These are phyloP conservation scores for Monilinia fructigena DNA, from an alignment of 2,329 filamentous ascomycete species.

Conservation along the genomic window DNA sequence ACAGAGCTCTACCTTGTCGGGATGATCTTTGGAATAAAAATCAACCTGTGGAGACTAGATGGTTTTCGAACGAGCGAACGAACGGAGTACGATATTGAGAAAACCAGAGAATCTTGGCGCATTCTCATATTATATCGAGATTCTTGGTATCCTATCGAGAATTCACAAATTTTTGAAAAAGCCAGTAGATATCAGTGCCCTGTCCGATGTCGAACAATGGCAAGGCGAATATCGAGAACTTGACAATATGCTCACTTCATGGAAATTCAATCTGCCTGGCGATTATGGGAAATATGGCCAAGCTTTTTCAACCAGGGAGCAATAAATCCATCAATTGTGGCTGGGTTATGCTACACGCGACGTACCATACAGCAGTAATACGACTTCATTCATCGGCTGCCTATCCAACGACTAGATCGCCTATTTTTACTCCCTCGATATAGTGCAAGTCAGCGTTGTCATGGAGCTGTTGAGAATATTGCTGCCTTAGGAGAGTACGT, in stretches of 20 bases:
- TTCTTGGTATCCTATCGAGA: conserved; percentile 80
- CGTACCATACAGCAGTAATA: conserved; percentile 87
- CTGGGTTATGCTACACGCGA: conserved; percentile 74
- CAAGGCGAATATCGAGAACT: conserved; percentile 83
- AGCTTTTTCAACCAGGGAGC: conserved; percentile 68
- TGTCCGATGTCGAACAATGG: conserved; percentile 86
- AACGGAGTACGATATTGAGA: conserved; percentile 63
- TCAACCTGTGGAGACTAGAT: conserved; percentile 77
- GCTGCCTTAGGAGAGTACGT: conserved; percentile 70
- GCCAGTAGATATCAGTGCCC: conserved; percentile 81
- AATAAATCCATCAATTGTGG: conserved; percentile 73
- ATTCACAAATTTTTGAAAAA: conserved; percentile 87
- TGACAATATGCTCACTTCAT: conserved; percentile 73
- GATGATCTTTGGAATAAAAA: conserved; percentile 86
- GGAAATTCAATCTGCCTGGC: conserved; percentile 79
- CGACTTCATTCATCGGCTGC: conserved; percentile 88
- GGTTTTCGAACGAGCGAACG: conserved; percentile 65
- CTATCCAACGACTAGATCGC: conserved; percentile 84
- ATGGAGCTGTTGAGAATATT: conserved; percentile 80
- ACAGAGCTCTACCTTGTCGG: conserved; percentile 80
- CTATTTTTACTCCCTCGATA: conserved; percentile 88
- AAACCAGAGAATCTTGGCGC: conserved; percentile 79
- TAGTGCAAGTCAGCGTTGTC: conserved; percentile 78
- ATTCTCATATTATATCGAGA: conserved; percentile 88
- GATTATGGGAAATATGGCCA: conserved; percentile 84